Percentiles rank a stretch among this genome's conserved stretches.
Evolutionary conservation across 148 eudicot species (phyloP).

Genomic region (Camellia sinensis): DNA sequence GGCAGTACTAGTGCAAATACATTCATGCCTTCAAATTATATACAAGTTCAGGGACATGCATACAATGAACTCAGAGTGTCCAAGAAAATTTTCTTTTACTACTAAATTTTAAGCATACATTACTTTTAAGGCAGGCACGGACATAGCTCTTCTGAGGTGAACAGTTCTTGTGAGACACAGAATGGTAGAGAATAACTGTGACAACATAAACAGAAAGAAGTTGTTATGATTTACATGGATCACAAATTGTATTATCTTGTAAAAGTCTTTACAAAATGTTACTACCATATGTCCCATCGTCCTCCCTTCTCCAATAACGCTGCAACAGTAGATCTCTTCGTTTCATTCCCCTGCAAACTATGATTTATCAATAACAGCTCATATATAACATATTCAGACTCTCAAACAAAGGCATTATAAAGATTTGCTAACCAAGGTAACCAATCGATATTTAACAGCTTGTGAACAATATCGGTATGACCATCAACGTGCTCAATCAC

Average conservation of each 20-base stretch:
- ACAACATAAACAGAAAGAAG: slow-evolving; percentile 13
- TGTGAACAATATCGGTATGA: slow-evolving; percentile 70
- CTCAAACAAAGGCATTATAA: background rate
- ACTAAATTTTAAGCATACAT: slow-evolving; percentile 32
- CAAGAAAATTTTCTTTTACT: background rate
- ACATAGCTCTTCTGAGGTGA: slow-evolving; percentile 48
- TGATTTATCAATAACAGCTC: background rate
- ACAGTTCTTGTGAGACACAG: slow-evolving; percentile 66
- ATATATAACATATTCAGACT: background rate
- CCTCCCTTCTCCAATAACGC: slow-evolving; percentile 83
- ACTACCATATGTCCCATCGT: slow-evolving; percentile 72
- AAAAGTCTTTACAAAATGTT: background rate
- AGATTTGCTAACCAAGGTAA: slow-evolving; percentile 44
- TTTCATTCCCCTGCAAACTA: slow-evolving; percentile 59
- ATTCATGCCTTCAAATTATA: background rate
- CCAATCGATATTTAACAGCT: slow-evolving; percentile 52
- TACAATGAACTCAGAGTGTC: background rate
- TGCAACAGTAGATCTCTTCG: slow-evolving; percentile 57
- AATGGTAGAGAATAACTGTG: slow-evolving; percentile 71
- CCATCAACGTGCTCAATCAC: slow-evolving; percentile 75
- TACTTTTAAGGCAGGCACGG: slow-evolving; percentile 83
- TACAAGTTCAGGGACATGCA: background rate
- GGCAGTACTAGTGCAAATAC: background rate
- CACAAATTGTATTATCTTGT: background rate
- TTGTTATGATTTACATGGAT: background rate